Percentiles rank a stretch among this genome's conserved stretches.
phyloP scores from a whole-genome alignment of 495 filamentous ascomycete species.

The Penicillium lividum region DNA sequence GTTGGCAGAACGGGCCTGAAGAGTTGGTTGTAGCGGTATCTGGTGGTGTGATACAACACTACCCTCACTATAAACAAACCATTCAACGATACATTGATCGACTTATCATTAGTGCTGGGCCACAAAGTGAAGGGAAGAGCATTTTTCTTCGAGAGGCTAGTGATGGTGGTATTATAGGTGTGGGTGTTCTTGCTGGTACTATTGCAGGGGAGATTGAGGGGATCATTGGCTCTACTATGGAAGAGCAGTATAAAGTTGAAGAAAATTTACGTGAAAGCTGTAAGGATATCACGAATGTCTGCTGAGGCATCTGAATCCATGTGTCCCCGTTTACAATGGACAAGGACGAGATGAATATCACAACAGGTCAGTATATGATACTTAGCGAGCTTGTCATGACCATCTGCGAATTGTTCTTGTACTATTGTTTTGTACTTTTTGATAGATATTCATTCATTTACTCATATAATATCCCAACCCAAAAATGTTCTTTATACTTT shows the following conservation, averaged over 20 bases:
- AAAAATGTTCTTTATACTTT: conserved; percentile 1
- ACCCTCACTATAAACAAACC: conserved; percentile 64
- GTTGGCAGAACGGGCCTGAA: conserved; percentile 39
- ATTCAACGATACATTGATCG: conserved; percentile 63
- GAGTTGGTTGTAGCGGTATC: conserved; percentile 71
- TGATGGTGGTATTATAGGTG: conserved; percentile 71
- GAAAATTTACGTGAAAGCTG: conserved; percentile 2
- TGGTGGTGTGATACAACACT: conserved; percentile 70
- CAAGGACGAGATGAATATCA: not conserved
- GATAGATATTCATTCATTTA: not conserved
- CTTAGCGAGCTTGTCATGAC: not conserved
- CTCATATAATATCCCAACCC: not conserved
- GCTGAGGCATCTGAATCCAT: not conserved
- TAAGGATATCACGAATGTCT: not conserved
- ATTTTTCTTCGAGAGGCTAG: conserved; percentile 63
- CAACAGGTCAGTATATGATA: not conserved
- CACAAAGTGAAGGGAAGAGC: conserved; percentile 47
- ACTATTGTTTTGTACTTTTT: no score
- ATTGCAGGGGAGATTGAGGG: conserved; percentile 31
- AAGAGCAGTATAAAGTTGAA: conserved; percentile 6
- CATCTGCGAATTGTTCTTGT: no score
- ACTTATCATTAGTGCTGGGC: conserved; percentile 53
- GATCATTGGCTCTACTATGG: conserved; percentile 29
- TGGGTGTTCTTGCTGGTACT: conserved; percentile 64
- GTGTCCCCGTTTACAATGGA: not conserved